Base-by-base conservation (phyloP, 1,139 yeast genomes). In the Saccharomycopsis crataegensis region DNA sequence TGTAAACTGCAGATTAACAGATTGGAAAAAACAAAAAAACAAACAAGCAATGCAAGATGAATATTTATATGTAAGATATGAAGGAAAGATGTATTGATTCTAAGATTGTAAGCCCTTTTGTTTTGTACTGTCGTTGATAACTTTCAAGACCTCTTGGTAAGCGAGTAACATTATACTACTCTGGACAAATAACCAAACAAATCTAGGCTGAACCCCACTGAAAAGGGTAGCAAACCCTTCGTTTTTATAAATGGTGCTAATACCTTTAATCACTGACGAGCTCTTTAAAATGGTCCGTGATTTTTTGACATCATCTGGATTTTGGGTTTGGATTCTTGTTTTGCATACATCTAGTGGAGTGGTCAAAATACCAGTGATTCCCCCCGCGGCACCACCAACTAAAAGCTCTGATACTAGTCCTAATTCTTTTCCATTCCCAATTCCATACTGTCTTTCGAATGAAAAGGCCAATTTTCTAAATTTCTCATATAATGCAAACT, bases 301-400 rank as follows among this genome's bases (percentile, higher is more conserved):
- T 51, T 51, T 28, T 62, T 57, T 22, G 56, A 53, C 36, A 55
- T 50, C 1, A 60, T 52, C n/a, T 60, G 52, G 14, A 22, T 43
- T 61, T 50, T 83, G 87, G 0, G 98, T 91, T 69, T 91, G 99
- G 50, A 89, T 82, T 40, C 59, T 46, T 6, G 59, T 57, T 38
- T 57, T 57, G 31, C 50, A 42, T 8, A 57, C 59, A 43, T 57
- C 59, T 33, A 57, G 50, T 6, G 72, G 72, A 3, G 76, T 72
- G 1, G 76, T 72, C 16, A 79, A 58, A 1, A 78, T 75, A 0
- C 95, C 95, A 0, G 95, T 89, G 48, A 86, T 70, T 0, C 94
- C 94, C 49, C 96, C 96, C 1, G 99, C 99, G 0, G 89, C 82
- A 0, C 97, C 98, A 54, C 99, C 99, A 0, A 96, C 89, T 14